These are phyloP conservation scores for Fusarium nygamai DNA, from an alignment of 2,329 filamentous ascomycete genomes.

Conservation along the genomic window DNA sequence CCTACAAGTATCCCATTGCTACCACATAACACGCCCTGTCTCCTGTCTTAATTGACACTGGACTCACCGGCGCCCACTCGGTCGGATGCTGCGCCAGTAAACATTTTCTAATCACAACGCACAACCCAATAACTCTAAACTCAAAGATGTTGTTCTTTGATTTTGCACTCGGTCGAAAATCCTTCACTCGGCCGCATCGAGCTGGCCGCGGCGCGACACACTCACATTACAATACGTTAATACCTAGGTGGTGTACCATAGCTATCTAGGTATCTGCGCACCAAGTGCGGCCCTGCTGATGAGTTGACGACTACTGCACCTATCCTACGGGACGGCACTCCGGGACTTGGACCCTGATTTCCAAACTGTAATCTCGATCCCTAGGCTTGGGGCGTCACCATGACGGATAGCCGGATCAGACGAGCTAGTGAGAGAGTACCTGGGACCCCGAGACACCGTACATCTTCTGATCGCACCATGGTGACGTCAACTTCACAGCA, in stretches of 20 bases:
- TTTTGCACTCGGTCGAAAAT: slow-evolving; percentile 1
- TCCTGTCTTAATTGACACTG: slow-evolving; percentile 4
- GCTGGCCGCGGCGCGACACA: slow-evolving; percentile 8
- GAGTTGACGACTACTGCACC: slow-evolving; percentile 16
- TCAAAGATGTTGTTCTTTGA: not conserved
- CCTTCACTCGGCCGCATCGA: slow-evolving; percentile 17
- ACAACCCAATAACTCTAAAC: not conserved
- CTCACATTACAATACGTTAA: not conserved
- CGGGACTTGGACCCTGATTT: slow-evolving; percentile 45
- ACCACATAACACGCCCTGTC: slow-evolving; percentile 7
- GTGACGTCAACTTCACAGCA: slow-evolving; percentile 41
- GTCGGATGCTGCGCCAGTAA: not conserved
- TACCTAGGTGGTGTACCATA: not conserved
- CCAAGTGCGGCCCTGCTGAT: not conserved
- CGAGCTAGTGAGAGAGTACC: slow-evolving; percentile 17
- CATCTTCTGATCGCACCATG: slow-evolving; percentile 36
- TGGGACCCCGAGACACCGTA: slow-evolving; percentile 34
- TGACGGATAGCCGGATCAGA: slow-evolving; percentile 38
- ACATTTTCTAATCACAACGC: not conserved
- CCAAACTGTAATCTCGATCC: slow-evolving; percentile 47
- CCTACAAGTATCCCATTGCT: not conserved
- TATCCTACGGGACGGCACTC: slow-evolving; percentile 29
- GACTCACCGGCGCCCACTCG: not conserved
- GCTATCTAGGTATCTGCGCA: not conserved
- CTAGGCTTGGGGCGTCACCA: slow-evolving; percentile 34